A percentile compares a stretch with the other conserved stretches of the same genome.
Evolutionary conservation across 2,329 filamentous ascomycete genomes (phyloP).

Genomic region (Metarhizium sp.): DNA sequence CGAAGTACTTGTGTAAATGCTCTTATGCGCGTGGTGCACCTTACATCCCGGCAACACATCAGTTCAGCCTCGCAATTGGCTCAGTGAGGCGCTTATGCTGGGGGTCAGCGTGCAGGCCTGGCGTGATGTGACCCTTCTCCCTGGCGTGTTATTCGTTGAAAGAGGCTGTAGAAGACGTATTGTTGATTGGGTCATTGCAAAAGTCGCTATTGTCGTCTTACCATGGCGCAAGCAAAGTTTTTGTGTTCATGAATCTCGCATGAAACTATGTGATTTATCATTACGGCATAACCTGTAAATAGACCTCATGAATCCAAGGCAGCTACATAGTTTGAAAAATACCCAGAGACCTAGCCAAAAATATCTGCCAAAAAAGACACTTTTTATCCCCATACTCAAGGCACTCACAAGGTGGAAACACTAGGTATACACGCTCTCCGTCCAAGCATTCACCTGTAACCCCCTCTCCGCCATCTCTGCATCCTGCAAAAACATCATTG

Average conservation of each 20-base stretch:
- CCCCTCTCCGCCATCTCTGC: constrained; percentile 86
- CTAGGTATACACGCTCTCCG: constrained; percentile 77
- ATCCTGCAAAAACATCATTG: constrained; percentile 75
- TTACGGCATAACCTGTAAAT: not conserved
- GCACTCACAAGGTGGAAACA: not conserved
- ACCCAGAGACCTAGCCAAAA: not conserved
- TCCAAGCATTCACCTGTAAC: constrained; percentile 74
- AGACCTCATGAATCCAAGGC: not conserved
- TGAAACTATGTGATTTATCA: too few relatives aligned
- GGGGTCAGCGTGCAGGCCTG: not conserved
- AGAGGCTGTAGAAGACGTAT: not conserved
- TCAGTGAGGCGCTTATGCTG: not conserved
- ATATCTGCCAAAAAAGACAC: not conserved
- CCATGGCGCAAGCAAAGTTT: too few relatives aligned
- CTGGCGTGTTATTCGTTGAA: not conserved
- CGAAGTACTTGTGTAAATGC: not conserved
- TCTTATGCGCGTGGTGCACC: not conserved
- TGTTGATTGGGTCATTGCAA: not conserved
- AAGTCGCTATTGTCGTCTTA: too few relatives aligned
- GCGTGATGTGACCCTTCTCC: not conserved
- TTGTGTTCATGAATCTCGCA: too few relatives aligned
- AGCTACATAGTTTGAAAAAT: too few relatives aligned
- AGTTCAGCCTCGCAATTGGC: not conserved
- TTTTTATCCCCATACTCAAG: not conserved
- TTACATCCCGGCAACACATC: not conserved